phyloP scores from a whole-genome alignment of 257 asterid genomes.

The Paulownia fortunei region DNA sequence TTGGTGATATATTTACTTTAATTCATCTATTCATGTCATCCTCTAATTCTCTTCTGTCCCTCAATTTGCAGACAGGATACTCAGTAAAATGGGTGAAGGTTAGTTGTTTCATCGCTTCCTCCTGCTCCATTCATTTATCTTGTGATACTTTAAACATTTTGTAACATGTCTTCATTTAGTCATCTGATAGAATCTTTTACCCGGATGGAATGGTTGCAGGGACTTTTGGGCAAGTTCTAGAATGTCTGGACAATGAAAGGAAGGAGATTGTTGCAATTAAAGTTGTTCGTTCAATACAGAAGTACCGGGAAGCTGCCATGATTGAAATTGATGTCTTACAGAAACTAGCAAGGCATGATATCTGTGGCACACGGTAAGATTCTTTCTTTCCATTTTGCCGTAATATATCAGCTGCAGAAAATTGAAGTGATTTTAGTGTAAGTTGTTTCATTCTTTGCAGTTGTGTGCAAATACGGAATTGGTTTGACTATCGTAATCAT shows the following conservation, averaged over 20 bases:
- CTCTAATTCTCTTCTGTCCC: conserved; percentile 33
- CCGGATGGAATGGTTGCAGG: conserved; percentile 47
- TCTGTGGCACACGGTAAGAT: conserved; percentile 59
- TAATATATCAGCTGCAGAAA: conserved; percentile 30
- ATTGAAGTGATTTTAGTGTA: conserved; percentile 58
- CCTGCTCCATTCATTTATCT: conserved; percentile 6
- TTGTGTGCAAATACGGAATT: conserved; percentile 95
- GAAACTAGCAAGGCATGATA: conserved; percentile 72
- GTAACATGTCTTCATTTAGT: not conserved
- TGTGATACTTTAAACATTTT: not conserved
- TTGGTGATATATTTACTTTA: conserved; percentile 8
- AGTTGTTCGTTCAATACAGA: conserved; percentile 76
- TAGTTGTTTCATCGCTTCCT: conserved; percentile 40
- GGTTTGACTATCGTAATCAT: conserved; percentile 94
- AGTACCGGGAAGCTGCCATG: conserved; percentile 91
- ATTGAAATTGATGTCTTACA: conserved; percentile 81
- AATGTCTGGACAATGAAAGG: conserved; percentile 76
- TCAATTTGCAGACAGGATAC: conserved; percentile 71
- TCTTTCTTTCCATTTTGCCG: conserved; percentile 24
- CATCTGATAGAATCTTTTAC: conserved; percentile 22
- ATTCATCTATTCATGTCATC: not conserved
- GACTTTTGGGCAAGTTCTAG: conserved; percentile 85
- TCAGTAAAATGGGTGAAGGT: conserved; percentile 94
- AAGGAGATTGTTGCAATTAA: conserved; percentile 81
- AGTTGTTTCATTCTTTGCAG: conserved; percentile 77